phyloP scores from a whole-genome alignment of 495 filamentous ascomycete genomes.

The Hyphodiscus hymeniophilus region DNA sequence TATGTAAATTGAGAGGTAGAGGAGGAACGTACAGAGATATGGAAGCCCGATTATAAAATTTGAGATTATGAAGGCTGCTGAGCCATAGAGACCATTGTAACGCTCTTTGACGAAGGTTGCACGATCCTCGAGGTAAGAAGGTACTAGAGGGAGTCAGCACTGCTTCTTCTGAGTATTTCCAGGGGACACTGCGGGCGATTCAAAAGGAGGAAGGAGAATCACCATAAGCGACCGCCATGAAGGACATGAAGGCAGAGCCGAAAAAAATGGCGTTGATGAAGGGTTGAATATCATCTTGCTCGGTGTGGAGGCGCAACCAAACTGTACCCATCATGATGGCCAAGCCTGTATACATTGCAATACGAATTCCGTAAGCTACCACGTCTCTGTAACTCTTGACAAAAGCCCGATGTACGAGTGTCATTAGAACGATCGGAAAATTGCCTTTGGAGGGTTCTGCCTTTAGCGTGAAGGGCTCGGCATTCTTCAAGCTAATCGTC shows the following conservation, averaged over 20 bases:
- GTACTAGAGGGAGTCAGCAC: no score
- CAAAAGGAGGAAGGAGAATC: no score
- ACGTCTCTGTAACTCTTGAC: constrained; percentile 79
- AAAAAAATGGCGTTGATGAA: constrained; percentile 80
- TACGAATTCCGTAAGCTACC: constrained; percentile 70
- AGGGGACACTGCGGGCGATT: no score
- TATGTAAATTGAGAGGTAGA: constrained; percentile 27
- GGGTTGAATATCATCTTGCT: constrained; percentile 63
- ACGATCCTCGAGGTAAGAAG: constrained; percentile 73
- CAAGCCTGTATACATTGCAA: constrained; percentile 71
- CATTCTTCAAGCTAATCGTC: neutral
- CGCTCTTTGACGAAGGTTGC: constrained; percentile 67
- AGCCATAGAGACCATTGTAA: constrained; percentile 72
- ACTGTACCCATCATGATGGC: constrained; percentile 87
- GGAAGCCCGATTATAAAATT: constrained; percentile 79
- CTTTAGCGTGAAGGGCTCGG: neutral
- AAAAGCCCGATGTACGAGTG: constrained; percentile 60
- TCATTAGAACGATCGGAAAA: constrained; percentile 18
- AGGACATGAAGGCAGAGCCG: constrained; percentile 79
- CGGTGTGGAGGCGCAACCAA: constrained; percentile 58
- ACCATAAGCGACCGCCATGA: constrained; percentile 86
- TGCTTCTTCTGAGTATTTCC: no score
- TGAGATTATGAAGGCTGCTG: constrained; percentile 59
- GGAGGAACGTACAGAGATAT: constrained; percentile 40
- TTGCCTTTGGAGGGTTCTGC: constrained; percentile 7